Evolutionary conservation across 805 yeast species (phyloP), one percentile per base, ranked within the genome.

Genomic region (Citeromyces nyonsensis): DNA sequence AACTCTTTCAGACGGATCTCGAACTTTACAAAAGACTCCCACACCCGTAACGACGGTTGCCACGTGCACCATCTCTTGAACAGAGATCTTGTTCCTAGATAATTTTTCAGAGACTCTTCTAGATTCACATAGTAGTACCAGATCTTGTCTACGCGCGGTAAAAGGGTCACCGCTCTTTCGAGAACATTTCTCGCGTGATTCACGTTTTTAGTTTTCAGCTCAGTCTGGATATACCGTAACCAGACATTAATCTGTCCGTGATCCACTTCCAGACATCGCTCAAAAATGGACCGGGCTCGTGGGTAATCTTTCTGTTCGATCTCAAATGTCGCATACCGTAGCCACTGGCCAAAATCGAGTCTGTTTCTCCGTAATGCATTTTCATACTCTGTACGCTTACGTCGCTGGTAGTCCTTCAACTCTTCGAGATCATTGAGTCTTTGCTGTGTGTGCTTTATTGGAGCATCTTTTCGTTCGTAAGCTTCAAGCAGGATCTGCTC

Each of bases 311-410:
- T 77, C 42, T 82, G 88, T 4, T 78, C 79, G 4, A 75, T 50
- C 52, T 88, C 98, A 69, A 85, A 83, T 36, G 67, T 69, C 0
- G 95, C 97, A 51, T 88, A 91, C 35, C 95, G 61, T 48, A 83
- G 63, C 95, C 97, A 91, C 48, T 85, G 94, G 2, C 83, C 78
- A 44, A 69, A 63, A 45, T 84, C 85, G 25, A 78, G 66, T 37
- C 94, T 58, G 48, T 88, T 88, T 41, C 91, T 66, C 42, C 91
- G 71, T 33, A 91, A 55, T n/a, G 86, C 93, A 41, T 75, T 75
- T 53, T 91, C 97, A 48, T 62, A 88, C 41, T 82, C 95, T 24
- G 68, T 65, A 38, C 98, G 59, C 42, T 80, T 83, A 15, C 85
- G 59, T 15, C 78, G 63, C 48, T 84, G 95, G 36, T 56, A 65